Conservation (phyloP, 73 alveolate species). For the Tetrahymena elliotti region DNA sequence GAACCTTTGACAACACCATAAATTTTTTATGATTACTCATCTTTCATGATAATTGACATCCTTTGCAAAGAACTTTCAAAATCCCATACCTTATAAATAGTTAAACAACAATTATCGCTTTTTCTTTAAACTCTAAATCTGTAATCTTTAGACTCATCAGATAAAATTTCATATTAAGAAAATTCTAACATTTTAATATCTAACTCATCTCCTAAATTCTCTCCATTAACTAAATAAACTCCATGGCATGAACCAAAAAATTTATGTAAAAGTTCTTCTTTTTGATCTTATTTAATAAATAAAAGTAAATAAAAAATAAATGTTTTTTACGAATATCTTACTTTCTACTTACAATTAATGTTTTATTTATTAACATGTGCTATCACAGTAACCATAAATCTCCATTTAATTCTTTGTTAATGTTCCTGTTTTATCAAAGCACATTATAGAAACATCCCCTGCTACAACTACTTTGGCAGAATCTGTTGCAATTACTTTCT, state of each 20-base stretch:
- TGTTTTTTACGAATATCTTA: too few species aligned
- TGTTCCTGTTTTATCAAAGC: slow-evolving; percentile 36
- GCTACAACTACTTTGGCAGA: slow-evolving; percentile 14
- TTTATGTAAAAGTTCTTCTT: slow-evolving; percentile 8
- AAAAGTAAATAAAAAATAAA: not conserved
- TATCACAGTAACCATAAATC: not conserved
- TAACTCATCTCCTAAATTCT: slow-evolving; percentile 26
- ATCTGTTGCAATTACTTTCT: slow-evolving; percentile 10
- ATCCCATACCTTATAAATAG: not conserved
- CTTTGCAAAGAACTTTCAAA: not conserved
- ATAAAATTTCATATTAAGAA: slow-evolving; percentile 2
- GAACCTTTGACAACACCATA: not conserved
- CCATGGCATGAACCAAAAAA: slow-evolving; percentile 42
- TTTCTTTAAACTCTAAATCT: not conserved
- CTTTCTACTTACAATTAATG: not conserved
- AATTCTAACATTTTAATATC: slow-evolving; percentile 24
- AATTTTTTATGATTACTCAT: not conserved
- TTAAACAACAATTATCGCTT: not conserved
- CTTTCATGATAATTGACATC: not conserved
- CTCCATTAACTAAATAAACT: slow-evolving; percentile 14
- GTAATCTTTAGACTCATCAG: not conserved
- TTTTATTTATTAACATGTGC: not conserved
- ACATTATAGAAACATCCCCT: slow-evolving; percentile 8
- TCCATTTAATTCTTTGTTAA: slow-evolving; percentile 10
- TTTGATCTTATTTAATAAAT: not conserved